A percentile compares a stretch with the other conserved stretches of the same genome.
Conservation (phyloP, 2,329 filamentous ascomycete genomes). For the Ceratocystis diversiconidia region DNA sequence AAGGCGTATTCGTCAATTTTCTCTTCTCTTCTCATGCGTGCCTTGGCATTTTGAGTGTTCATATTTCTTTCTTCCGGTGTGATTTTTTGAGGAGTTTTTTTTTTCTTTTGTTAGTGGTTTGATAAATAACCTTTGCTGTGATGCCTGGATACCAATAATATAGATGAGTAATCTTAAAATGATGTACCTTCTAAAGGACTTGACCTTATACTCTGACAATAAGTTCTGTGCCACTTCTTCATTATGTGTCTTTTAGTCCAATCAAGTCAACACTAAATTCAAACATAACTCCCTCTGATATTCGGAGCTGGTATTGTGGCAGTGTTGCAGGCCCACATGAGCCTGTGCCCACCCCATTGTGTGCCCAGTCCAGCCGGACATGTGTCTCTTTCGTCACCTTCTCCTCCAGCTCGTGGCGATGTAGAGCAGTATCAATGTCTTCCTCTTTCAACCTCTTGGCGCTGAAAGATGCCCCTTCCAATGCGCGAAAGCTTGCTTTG, state of each 20-base stretch:
- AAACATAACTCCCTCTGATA: slow-evolving; percentile 29
- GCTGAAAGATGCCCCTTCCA: slow-evolving; percentile 40
- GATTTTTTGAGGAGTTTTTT: background rate
- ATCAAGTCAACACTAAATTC: slow-evolving; percentile 21
- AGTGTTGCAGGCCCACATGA: slow-evolving; percentile 46
- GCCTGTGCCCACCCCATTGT: slow-evolving; percentile 49
- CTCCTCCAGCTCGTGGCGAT: slow-evolving; percentile 46
- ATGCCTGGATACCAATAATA: background rate
- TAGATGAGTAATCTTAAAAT: background rate
- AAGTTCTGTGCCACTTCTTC: background rate
- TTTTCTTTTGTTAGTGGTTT: background rate
- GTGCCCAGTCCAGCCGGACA: slow-evolving; percentile 44
- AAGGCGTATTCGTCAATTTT: background rate
- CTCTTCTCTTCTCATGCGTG: background rate
- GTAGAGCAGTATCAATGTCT: slow-evolving; percentile 39
- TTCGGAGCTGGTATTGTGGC: slow-evolving; percentile 32
- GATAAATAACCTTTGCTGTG: slow-evolving; percentile 1
- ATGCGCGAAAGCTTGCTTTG: slow-evolving; percentile 32
- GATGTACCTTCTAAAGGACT: background rate
- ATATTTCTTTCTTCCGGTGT: background rate
- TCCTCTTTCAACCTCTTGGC: slow-evolving; percentile 39
- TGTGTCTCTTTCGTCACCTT: slow-evolving; percentile 36
- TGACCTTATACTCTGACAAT: background rate
- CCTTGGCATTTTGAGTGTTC: background rate
- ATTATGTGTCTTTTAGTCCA: background rate